These are phyloP conservation scores for Magnolia officinalis DNA, from an alignment of 164 flowering plant species.

Conservation along the genomic window DNA sequence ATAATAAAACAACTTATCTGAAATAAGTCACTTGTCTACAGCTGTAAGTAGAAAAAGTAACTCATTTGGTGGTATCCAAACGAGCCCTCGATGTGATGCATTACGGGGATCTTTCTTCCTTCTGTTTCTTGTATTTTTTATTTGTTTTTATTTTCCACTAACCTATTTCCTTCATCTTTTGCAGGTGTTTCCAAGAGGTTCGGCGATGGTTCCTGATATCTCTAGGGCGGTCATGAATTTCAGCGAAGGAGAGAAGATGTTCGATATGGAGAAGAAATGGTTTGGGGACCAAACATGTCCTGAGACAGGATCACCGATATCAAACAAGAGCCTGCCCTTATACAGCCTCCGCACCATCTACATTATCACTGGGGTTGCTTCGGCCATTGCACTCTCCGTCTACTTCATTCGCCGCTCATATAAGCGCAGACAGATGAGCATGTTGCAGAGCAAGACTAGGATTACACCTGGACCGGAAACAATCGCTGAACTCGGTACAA, in stretches of 20 bases:
- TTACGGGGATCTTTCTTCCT: no score
- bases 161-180: neutral
- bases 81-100: no score
- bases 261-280: slow-evolving; percentile 9
- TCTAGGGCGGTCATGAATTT: slow-evolving; percentile 18
- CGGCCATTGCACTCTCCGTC: slow-evolving; percentile 6
- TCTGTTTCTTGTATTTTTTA: neutral
- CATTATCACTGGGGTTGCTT: slow-evolving; percentile 7
- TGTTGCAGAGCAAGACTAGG: neutral
- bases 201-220: slow-evolving; percentile 16
- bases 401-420: neutral
- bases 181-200: slow-evolving; percentile 17
- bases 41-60: no score
- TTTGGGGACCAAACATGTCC: slow-evolving; percentile 1
- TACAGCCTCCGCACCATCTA: slow-evolving; percentile 12
- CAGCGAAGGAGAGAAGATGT: slow-evolving; percentile 7
- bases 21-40: no score
- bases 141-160: no score
- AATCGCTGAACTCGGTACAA: no score
- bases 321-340: slow-evolving; percentile 3
- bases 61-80: no score
- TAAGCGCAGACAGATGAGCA: neutral
- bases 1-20: no score
- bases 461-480: neutral
- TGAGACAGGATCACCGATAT: neutral